Evolutionary conservation across 140 eudicot species (phyloP).

Genomic region (Oenanthe javanica): DNA sequence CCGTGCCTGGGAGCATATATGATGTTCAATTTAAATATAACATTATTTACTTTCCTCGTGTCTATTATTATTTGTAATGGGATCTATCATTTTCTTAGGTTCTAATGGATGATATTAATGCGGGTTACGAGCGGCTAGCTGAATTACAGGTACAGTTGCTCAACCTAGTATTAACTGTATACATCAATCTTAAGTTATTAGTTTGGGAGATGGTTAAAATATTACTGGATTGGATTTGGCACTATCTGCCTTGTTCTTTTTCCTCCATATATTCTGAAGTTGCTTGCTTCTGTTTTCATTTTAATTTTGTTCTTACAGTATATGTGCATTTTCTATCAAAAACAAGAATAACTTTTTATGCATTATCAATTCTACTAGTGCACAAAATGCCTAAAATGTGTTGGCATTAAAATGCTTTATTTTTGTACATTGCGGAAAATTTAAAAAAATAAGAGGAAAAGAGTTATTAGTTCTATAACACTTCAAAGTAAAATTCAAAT

Average conservation of each 20-base stretch:
- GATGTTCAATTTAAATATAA: not conserved
- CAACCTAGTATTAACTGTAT: not conserved
- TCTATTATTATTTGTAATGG: not conserved
- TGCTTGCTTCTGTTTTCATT: not conserved
- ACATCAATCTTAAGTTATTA: not conserved
- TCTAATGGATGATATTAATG: conserved; percentile 86
- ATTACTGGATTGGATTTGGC: not conserved
- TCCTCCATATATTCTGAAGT: not conserved
- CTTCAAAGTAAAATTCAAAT: not conserved
- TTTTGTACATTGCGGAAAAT: not conserved
- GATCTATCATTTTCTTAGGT: conserved; percentile 35
- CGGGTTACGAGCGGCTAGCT: conserved; percentile 93
- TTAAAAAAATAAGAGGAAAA: not conserved
- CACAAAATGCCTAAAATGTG: not conserved
- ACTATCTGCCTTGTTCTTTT: not conserved
- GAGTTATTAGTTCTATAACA: not conserved
- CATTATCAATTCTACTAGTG: not conserved
- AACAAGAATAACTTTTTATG: not conserved
- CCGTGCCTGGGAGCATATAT: too few species aligned
- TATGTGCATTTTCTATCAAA: not conserved
- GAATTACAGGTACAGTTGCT: conserved; percentile 66
- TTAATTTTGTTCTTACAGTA: not conserved
- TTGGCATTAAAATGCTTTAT: not conserved
- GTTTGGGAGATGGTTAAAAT: not conserved
- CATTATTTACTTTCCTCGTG: not conserved